Evolutionary conservation across 139 green algal species (phyloP), one percentile per base, ranked within the genome.

Genomic region (Auxenochlorella protothecoides): DNA sequence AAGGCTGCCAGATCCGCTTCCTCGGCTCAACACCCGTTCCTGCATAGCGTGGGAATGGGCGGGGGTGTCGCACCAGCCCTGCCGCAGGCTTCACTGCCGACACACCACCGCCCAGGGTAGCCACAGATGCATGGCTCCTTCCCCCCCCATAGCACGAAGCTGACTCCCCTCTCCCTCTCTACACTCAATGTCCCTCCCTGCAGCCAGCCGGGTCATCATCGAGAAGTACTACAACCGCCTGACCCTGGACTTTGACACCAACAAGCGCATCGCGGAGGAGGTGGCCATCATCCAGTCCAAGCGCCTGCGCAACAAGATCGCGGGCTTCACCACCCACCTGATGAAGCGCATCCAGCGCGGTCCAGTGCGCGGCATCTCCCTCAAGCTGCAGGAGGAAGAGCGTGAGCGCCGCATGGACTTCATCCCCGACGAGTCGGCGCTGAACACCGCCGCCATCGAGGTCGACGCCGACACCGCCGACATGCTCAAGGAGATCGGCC

Each of bases 341-440:
- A 99, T 99, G 95, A 98, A 99, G 92, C 91, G 95, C 78, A 99
- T 99, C 79, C 92, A 98, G 87, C 86, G 93, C 56, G 95, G 95
- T 8, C 95, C 95, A 13, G 95, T 99, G 66, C 89, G 95, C 70
- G 95, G 95, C 78, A 99, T 99, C 83, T 99, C 95, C n/a, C 87
- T 99, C 62, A 99, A 99, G 88, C 92, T 99, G 76, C 93, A 97
- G 91, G 95, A 99, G 87, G 95, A 99, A 86, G 95, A 99, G 89
- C 88, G 95, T 68, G 95, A 99, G 89, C 78, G 95, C 13, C 90
- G 95, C 78, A 96, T 99, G 92, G 95, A 99, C 88, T 99, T 95
- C 80, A 91, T 99, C 77, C 95, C 95, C 56, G 95, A 99, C 14
- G 86, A 96, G 86, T 98, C 92, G 16, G 95, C 95, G 65, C 80